Base-by-base conservation (phyloP, 768 basidiomycete genomes). In the Amanita exitialis region DNA sequence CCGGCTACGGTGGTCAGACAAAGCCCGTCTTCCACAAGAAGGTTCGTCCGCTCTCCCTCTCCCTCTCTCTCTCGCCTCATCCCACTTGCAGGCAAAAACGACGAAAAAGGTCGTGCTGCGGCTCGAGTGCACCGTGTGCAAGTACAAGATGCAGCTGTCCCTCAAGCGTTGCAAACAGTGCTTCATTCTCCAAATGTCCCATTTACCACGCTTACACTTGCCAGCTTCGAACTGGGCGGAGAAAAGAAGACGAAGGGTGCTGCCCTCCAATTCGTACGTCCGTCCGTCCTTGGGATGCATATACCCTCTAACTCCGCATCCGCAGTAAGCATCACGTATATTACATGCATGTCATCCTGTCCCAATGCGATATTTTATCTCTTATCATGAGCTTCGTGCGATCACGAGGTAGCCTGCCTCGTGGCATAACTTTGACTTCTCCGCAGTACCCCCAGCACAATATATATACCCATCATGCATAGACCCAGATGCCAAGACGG, bases 11-110 rank as follows among this genome's bases (percentile, higher is more conserved):
- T 87, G 95, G 95, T 75, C 95, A 99, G 80, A 99, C 95, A 54
- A 99, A 99, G 78, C 95, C 95, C 55, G 94, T 99, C 73, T 99
- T 99, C 87, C 96, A 99, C 89, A 99, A 99, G 80, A 98, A 96
- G 86, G 92, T 83, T 58, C 62, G 74, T 66, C 42, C 8, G 44
- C 8, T 4, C 12, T 3, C 20, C 13, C 16, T 20, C 3, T 44
- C 12, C 34, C 37, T 37, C 25, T 39, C 54, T 32, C 13, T 32
- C 12, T 15, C 37, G 37, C 20, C 51, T 44, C 2, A 46, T n/a
- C n/a, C 4, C 52, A n/a, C 12, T 44, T 49, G 44, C 64, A 90
- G 87, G 91, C 92, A 53, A 95, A 95, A 80, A 95, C 92, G 54
- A 98, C 95, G 57, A 99, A 98, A 87, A 99, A 99, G 79, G 92